phyloP scores from a whole-genome alignment of 106 monocot species.

The Dendrobium huoshanense region DNA sequence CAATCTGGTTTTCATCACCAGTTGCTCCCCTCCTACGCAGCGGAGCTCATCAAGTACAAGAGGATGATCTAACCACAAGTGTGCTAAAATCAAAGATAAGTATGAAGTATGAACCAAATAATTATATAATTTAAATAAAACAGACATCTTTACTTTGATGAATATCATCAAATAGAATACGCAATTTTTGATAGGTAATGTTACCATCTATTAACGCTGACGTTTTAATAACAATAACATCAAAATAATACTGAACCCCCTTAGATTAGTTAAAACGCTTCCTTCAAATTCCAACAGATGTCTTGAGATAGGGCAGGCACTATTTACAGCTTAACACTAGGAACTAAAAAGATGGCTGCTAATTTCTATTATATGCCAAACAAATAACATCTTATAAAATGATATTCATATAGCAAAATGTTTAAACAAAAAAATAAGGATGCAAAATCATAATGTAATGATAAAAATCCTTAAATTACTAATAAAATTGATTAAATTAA shows the following conservation, averaged over 20 bases:
- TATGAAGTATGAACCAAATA: background rate
- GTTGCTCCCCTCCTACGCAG: background rate
- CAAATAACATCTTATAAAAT: background rate
- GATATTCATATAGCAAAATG: background rate
- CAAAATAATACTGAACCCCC: background rate
- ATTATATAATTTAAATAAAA: too few species aligned
- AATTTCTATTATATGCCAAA: background rate
- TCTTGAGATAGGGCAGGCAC: background rate
- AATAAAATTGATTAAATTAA: background rate
- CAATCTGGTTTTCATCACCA: background rate
- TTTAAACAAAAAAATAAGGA: background rate
- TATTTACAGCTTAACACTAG: background rate
- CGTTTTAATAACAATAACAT: background rate
- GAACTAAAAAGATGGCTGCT: background rate
- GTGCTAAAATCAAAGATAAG: background rate
- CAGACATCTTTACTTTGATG: background rate
- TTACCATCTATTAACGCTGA: background rate
- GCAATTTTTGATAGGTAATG: background rate
- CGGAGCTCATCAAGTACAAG: background rate
- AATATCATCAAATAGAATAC: background rate
- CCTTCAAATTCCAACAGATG: background rate
- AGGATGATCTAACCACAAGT: background rate
- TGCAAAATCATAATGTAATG: background rate
- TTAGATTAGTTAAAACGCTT: background rate
- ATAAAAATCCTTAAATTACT: background rate